Conservation (phyloP, 768 basidiomycete genomes). For the Collybiopsis confluens region DNA sequence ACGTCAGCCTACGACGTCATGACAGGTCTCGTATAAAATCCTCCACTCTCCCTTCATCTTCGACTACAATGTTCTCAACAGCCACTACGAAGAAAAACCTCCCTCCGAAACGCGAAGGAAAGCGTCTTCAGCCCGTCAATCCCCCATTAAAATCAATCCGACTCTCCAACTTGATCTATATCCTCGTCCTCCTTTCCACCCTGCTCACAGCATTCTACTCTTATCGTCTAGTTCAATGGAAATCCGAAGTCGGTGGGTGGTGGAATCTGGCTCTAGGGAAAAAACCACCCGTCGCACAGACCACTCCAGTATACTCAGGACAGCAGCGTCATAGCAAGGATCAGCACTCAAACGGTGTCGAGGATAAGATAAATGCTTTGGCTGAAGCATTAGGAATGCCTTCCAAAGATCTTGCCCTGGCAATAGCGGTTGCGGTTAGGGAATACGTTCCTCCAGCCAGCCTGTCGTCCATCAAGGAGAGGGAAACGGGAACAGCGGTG, state of each 20-base stretch:
- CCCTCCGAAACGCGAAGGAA: conserved; percentile 6
- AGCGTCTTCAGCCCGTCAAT: neutral
- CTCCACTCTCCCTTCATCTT: neutral
- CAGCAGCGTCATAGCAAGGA: conserved; percentile 1
- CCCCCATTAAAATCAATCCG: neutral
- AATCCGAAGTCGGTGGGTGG: conserved; percentile 55
- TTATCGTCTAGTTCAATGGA: conserved; percentile 45
- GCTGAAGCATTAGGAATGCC: conserved; percentile 62
- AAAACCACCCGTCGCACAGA: conserved; percentile 20
- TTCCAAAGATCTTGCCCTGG: conserved; percentile 54
- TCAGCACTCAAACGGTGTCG: conserved; percentile 31
- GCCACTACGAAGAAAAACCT: neutral
- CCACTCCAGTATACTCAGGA: conserved; percentile 8
- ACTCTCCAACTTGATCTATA: conserved; percentile 5
- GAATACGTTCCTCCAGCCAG: conserved; percentile 58
- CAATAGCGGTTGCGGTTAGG: conserved; percentile 57
- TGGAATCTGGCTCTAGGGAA: conserved; percentile 48
- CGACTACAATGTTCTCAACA: neutral
- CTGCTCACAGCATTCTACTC: conserved; percentile 47
- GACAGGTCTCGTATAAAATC: neutral
- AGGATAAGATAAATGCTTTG: conserved; percentile 53
- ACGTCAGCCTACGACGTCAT: no score
- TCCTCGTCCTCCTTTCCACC: conserved; percentile 11
- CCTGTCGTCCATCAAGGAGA: conserved; percentile 48
- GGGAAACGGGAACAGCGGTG: conserved; percentile 42